phyloP scores from a whole-genome alignment of 2,329 filamentous ascomycete species.

The Pyrenophora teres region DNA sequence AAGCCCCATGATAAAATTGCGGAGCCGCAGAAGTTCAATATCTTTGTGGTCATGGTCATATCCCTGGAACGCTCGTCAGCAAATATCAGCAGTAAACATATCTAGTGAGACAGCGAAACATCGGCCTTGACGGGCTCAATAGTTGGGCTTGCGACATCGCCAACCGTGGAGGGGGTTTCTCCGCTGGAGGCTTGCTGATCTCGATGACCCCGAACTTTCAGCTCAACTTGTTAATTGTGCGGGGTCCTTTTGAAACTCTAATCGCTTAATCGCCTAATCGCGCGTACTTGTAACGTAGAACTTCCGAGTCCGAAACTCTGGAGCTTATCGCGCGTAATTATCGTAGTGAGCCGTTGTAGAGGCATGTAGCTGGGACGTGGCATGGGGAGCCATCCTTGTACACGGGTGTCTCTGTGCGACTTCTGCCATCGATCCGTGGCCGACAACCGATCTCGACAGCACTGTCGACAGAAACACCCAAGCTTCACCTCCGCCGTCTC shows the following conservation, averaged over 20 bases:
- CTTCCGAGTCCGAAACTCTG: conserved; percentile 1
- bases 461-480: not conserved
- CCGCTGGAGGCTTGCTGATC: not conserved
- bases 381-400: not conserved
- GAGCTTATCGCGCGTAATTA: conserved; percentile 1
- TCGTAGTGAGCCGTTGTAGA: not conserved
- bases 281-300: conserved; percentile 10
- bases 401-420: not conserved
- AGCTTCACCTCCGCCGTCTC: not conserved
- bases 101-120: not conserved
- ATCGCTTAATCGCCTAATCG: conserved; percentile 6
- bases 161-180: not conserved
- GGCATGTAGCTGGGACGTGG: not conserved
- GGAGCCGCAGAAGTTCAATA: conserved; percentile 78
- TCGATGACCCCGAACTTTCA: conserved; percentile 2
- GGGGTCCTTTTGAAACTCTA: conserved; percentile 10
- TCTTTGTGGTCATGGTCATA: conserved; percentile 76
- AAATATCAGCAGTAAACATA: conserved; percentile 1
- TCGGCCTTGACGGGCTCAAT: conserved; percentile 1
- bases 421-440: conserved; percentile 4
- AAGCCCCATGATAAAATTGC: conserved; percentile 75
- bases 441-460: conserved; percentile 1
- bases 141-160: not conserved
- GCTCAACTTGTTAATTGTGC: conserved; percentile 6
- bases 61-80: conserved; percentile 59